Evolutionary conservation across 306 rosid genomes (phyloP), one percentile per base, ranked within the genome.

Genomic region (Luffa acutangula): DNA sequence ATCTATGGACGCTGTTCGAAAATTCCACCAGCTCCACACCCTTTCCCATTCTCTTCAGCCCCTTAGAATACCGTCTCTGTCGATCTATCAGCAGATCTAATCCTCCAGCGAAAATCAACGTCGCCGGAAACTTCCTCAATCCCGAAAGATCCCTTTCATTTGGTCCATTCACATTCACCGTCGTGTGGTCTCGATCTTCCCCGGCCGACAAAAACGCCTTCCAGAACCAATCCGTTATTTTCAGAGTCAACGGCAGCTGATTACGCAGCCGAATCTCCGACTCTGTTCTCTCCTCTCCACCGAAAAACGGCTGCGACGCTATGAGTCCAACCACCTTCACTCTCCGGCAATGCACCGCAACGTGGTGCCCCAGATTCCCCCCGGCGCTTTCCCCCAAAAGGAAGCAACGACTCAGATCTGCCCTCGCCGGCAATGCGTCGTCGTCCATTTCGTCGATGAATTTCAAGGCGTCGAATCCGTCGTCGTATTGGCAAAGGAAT

Each of bases 261-360:
- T 25, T 25, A 25, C 31, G 31, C 31, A 25, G 31, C 31, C 31
- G 31, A 25, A 25, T 25, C 31, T 25, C 31, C 31, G 31, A 25
- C 31, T 25, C 31, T 25, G 31, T 25, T 25, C 31, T 25, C 31
- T 25, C 31, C 31, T 25, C 31, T 25, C 31, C 31, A 1, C 31
- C 31, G 31, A 78, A 85, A 34, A 83, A 85, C 3, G 88, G 86
- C 37, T 85, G 88, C 5, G 81, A 36, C 10, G 86, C 73, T 12
- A 83, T 9, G 3, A 85, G 8, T 18, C 83, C 88, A 0, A 80
- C 31, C 2, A 83, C 1, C 0, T 48, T 78, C 49, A 83, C 21
- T 25, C 48, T 25, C 31, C 14, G n/a, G n/a, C n/a, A n/a, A n/a
- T 6, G 25, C 13, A 85, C 13, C 0, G 81, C 82, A 36, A 83